Percentiles rank a stretch among this genome's conserved stretches.
Conservation (phyloP, 495 filamentous ascomycete species). For the Podospora fimiseda region DNA sequence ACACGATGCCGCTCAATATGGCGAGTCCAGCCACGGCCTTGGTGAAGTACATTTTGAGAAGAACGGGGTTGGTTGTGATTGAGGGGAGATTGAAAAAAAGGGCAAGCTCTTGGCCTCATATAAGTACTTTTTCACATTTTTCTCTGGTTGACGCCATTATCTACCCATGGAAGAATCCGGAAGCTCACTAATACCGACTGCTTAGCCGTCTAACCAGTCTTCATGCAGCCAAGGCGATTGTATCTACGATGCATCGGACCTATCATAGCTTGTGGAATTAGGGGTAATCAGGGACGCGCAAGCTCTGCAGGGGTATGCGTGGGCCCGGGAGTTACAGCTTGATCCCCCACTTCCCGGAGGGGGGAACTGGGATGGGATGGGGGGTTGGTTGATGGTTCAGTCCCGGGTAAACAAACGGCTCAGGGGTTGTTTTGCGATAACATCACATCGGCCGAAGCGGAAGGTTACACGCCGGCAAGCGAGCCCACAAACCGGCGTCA, state of each 20-base stretch:
- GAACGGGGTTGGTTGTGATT: neutral
- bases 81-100: neutral
- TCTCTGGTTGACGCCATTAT: neutral
- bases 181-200: neutral
- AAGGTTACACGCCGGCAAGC: slow-evolving; percentile 1
- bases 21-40: slow-evolving; percentile 12
- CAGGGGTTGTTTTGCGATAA: neutral
- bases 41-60: slow-evolving; percentile 17
- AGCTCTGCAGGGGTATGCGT: neutral
- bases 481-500: neutral
- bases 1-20: slow-evolving; percentile 6
- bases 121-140: neutral
- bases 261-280: slow-evolving; percentile 1
- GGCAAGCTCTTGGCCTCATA: neutral
- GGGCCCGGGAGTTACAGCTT: neutral
- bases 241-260: neutral
- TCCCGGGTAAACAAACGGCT: neutral
- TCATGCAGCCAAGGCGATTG: neutral
- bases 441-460: slow-evolving; percentile 1
- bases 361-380: neutral
- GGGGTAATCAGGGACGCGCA: slow-evolving; percentile 1
- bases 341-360: neutral
- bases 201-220: neutral
- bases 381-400: neutral
- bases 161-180: neutral